These are phyloP conservation scores for Pisolithus sp. DNA, from an alignment of 768 basidiomycete species.

Conservation along the genomic window DNA sequence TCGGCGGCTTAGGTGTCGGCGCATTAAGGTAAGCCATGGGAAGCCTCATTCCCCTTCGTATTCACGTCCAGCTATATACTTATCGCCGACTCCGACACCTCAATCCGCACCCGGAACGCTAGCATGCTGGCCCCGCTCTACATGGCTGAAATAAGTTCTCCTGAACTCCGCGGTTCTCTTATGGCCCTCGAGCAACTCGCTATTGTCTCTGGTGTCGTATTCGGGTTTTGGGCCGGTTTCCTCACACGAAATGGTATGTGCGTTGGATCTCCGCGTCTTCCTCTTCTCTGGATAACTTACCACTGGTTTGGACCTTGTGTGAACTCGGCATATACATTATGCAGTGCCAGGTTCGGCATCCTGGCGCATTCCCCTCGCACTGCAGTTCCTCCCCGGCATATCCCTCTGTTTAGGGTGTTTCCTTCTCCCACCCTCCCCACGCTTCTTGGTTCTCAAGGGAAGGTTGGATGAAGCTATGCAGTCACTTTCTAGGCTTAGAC, in stretches of 20 bases:
- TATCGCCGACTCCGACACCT: not conserved
- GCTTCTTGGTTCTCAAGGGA: slow-evolving; percentile 43
- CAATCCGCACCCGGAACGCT: not conserved
- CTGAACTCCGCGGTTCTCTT: slow-evolving; percentile 72
- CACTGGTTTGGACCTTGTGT: not conserved
- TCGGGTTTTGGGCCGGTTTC: slow-evolving; percentile 82
- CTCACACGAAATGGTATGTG: slow-evolving; percentile 52
- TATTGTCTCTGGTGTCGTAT: slow-evolving; percentile 75
- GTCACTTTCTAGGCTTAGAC: slow-evolving; percentile 49
- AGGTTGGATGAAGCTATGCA: slow-evolving; percentile 49
- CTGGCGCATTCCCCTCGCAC: slow-evolving; percentile 71
- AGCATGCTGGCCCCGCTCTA: slow-evolving; percentile 80
- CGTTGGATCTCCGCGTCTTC: no score
- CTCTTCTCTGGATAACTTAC: not conserved
- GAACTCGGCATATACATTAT: not conserved
- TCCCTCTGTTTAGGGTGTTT: slow-evolving; percentile 56
- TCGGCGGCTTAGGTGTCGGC: slow-evolving; percentile 80
- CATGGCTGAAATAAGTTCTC: slow-evolving; percentile 80
- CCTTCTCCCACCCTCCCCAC: slow-evolving; percentile 44
- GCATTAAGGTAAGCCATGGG: slow-evolving; percentile 46
- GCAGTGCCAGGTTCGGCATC: slow-evolving; percentile 57
- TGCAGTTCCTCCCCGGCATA: slow-evolving; percentile 66
- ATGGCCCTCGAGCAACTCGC: slow-evolving; percentile 76
- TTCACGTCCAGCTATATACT: not conserved
- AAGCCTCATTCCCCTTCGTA: no score